Conservation (phyloP, 2,329 filamentous ascomycete genomes). For the Chlorencoelia australis region DNA sequence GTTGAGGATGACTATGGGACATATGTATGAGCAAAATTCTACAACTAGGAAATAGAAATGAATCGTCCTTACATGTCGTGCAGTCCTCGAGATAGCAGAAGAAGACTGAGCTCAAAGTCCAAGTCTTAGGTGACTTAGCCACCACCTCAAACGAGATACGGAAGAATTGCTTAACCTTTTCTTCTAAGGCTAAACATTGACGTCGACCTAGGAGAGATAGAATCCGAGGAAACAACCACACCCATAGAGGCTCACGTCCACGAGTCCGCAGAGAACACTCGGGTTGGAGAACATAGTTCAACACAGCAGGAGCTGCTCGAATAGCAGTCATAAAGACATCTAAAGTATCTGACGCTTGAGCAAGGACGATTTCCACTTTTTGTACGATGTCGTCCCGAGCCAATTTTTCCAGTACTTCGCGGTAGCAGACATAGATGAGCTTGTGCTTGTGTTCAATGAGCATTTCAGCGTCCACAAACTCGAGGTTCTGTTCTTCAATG, state of each 20-base stretch:
- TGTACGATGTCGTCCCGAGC: conserved; percentile 57
- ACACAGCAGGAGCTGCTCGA: conserved; percentile 61
- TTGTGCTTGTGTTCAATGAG: conserved; percentile 73
- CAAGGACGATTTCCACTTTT: conserved; percentile 42
- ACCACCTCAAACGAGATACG: conserved; percentile 37
- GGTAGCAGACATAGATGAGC: conserved; percentile 73
- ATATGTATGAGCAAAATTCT: conserved; percentile 8
- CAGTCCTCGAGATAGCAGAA: conserved; percentile 40
- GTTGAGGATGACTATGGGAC: conserved; percentile 14
- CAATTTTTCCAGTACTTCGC: conserved; percentile 65
- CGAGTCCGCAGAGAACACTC: conserved; percentile 37
- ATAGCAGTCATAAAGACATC: conserved; percentile 68
- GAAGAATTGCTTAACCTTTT: conserved; percentile 44
- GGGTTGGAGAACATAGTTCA: conserved; percentile 37
- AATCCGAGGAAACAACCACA: conserved; percentile 52
- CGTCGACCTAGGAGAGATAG: conserved; percentile 46
- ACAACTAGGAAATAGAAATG: neutral
- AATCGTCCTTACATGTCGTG: conserved; percentile 18
- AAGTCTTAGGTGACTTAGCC: conserved; percentile 36
- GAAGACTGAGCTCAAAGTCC: conserved; percentile 36
- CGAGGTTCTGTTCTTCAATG: conserved; percentile 49
- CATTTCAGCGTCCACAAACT: conserved; percentile 38
- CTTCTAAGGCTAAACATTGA: conserved; percentile 37
- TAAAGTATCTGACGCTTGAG: conserved; percentile 61
- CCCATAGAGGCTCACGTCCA: conserved; percentile 52